Conservation (phyloP, 2,329 filamentous ascomycete genomes). For the Lithohypha guttulata region DNA sequence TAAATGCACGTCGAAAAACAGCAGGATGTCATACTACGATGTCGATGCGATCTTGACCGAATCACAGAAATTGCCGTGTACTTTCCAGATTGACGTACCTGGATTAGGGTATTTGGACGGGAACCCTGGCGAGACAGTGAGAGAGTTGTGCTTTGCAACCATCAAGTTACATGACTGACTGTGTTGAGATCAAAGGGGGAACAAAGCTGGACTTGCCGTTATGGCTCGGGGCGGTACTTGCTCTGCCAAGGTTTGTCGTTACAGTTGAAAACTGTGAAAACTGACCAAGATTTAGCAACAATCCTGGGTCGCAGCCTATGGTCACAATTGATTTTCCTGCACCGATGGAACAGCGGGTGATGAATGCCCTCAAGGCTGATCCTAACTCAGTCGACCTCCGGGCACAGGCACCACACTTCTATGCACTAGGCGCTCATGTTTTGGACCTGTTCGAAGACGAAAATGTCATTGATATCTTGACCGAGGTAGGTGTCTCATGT, state of each 20-base stretch:
- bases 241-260: conserved; percentile 44
- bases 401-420: conserved; percentile 76
- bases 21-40: conserved; percentile 32
- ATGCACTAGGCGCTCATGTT: conserved; percentile 72
- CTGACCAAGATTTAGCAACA: conserved; percentile 10
- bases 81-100: conserved; percentile 81
- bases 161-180: background rate
- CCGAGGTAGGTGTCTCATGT: conserved; percentile 31
- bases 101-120: conserved; percentile 83
- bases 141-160: conserved; percentile 10
- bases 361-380: conserved; percentile 85
- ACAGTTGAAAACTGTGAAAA: conserved; percentile 1
- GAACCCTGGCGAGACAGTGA: conserved; percentile 53
- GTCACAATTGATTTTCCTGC: conserved; percentile 72
- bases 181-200: conserved; percentile 59
- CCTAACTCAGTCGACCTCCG: conserved; percentile 75
- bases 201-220: conserved; percentile 75
- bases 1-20: background rate
- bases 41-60: conserved; percentile 38
- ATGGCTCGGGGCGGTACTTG: conserved; percentile 92
- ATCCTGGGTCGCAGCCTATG: conserved; percentile 39
- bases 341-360: conserved; percentile 65
- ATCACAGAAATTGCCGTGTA: conserved; percentile 86
- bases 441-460: conserved; percentile 88
- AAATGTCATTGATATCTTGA: conserved; percentile 60